A percentile compares a stretch with the other conserved stretches of the same genome.
Conservation (phyloP, 192 early-diverging fungal genomes). For the Mortierella alpina region DNA sequence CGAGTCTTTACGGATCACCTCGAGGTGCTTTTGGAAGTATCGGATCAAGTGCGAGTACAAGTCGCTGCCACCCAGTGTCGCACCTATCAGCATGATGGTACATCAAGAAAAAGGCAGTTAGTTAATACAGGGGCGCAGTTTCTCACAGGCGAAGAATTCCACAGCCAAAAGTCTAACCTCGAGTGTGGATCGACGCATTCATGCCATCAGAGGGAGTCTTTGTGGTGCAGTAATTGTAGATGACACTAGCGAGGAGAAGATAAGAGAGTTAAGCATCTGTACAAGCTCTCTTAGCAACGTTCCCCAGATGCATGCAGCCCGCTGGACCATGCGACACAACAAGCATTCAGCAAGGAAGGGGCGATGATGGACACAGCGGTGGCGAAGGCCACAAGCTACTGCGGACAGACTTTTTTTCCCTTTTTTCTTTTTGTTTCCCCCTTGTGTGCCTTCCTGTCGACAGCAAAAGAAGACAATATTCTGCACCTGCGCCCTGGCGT, state of each 20-base stretch:
- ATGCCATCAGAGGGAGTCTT: conserved; percentile 33
- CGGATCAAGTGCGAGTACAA: conserved; percentile 61
- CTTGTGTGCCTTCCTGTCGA: background rate
- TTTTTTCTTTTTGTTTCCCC: background rate
- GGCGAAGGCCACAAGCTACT: background rate
- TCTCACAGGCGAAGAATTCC: background rate
- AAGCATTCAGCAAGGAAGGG: background rate
- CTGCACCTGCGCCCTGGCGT: too few species aligned
- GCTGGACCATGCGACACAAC: too few species aligned
- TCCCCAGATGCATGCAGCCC: too few species aligned
- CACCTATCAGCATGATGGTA: conserved; percentile 39
- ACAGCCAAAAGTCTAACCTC: conserved; percentile 21
- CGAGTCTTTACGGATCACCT: conserved; percentile 66
- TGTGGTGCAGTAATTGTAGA: conserved; percentile 84
- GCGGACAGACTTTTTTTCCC: background rate
- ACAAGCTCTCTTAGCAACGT: background rate
- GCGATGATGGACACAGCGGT: background rate
- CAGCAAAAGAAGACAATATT: background rate
- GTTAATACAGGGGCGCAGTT: conserved; percentile 15
- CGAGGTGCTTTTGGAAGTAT: conserved; percentile 68
- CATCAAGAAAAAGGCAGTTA: background rate
- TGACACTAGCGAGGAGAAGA: conserved; percentile 56
- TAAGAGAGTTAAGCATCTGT: background rate
- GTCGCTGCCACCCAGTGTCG: conserved; percentile 67
- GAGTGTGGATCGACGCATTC: conserved; percentile 38